Percentiles rank a stretch among this genome's conserved stretches.
phyloP scores from a whole-genome alignment of 2,329 filamentous ascomycete genomes.

The Diaporthe destruens region DNA sequence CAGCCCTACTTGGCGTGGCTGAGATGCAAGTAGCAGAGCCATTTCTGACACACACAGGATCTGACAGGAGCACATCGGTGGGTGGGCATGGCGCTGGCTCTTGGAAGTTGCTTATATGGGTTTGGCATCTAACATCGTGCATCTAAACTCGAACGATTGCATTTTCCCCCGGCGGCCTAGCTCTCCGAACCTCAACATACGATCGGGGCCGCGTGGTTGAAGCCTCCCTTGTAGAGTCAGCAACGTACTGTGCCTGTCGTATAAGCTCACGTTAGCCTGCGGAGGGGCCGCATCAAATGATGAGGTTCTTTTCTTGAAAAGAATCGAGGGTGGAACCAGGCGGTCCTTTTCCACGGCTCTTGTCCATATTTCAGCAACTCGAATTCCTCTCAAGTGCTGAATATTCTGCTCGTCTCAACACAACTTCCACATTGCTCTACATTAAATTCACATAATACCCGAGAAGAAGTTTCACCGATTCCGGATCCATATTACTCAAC shows the following conservation, averaged over 20 bases:
- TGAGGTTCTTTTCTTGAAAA: not conserved
- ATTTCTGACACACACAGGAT: not conserved
- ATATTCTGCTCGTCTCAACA: not conserved
- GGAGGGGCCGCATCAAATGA: no score
- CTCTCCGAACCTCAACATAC: not conserved
- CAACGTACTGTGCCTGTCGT: not conserved
- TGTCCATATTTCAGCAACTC: not conserved
- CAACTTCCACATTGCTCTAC: not conserved
- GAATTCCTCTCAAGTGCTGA: not conserved
- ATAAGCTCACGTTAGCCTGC: not conserved
- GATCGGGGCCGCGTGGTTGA: not conserved
- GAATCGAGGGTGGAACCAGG: not conserved
- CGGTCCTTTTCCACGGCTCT: not conserved
- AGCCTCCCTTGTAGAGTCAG: not conserved
- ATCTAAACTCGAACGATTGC: not conserved
- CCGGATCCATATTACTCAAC: not conserved
- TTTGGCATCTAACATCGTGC: not conserved
- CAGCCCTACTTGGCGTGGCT: not conserved
- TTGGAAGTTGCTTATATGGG: not conserved
- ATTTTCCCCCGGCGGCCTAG: not conserved
- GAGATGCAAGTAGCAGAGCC: not conserved
- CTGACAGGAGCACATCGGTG: not conserved
- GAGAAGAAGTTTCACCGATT: not conserved
- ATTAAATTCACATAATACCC: not conserved
- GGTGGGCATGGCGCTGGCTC: not conserved